Evolutionary conservation across 1,284 basidiomycete genomes (phyloP), one percentile per base, ranked within the genome.

Genomic region (Mycena sp.): DNA sequence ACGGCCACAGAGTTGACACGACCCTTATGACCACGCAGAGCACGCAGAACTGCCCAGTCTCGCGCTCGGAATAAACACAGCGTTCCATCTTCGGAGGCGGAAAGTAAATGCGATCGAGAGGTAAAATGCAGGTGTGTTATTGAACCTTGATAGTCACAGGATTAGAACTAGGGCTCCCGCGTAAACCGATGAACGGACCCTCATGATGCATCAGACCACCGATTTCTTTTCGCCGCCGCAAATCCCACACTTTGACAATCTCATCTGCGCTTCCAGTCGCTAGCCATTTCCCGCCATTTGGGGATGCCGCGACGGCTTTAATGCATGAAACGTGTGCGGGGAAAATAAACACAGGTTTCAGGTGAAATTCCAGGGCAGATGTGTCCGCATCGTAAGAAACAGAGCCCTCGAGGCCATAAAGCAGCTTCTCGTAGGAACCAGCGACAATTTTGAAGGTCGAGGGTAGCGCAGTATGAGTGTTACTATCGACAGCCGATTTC

Each of bases 161-260:
- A 48, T 59, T n/a, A 51, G 49, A 48, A 19, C 10, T 51, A 32
- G 19, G 21, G 12, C 3, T 19, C 17, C 43, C 17, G 40, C 59
- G 25, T 4, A 50, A 53, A 44, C 26, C 28, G 38, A 52, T 29
- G n/a, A 32, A 53, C 60, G 17, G 68, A 95, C 95, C 96, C 82
- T 94, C 86, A 76, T 98, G 96, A 64, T 98, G 95, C 82, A 93
- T 92, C 57, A 99, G 80, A 35, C 92, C 93, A 32, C 97, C 97
- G 44, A 99, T 87, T 77, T 99, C 97, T 75, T 96, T 96, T 72
- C 90, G 81, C 73, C 95, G 84, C 57, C 91, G 84, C 66, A 99
- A 76, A 80, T 99, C 96, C 97, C 97, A 99, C n/a, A 99, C 91
- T 76, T 98, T 98, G 73, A 99, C 83, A 58, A 96, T 93, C 79